Conservation (phyloP, 257 asterid genomes). For the Coffea canephora region DNA sequence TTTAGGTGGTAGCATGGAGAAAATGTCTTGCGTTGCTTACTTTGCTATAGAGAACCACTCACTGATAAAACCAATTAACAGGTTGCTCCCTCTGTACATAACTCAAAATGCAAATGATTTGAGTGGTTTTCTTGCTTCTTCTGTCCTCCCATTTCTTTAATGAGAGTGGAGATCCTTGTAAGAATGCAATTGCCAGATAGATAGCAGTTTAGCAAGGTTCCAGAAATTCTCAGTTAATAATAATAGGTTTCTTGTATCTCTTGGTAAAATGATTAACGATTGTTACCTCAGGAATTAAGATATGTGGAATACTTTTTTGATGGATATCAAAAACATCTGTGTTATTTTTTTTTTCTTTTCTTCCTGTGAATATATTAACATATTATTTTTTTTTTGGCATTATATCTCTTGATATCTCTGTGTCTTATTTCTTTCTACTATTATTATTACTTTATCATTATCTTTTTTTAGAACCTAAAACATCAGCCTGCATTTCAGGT, state of each 20-base stretch:
- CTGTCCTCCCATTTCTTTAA: not conserved
- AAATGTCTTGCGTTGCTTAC: not conserved
- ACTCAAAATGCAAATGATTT: not conserved
- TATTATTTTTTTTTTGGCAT: too few species aligned
- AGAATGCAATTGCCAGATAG: not conserved
- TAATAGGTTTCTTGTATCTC: not conserved
- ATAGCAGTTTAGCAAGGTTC: not conserved
- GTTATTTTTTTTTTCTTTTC: too few species aligned
- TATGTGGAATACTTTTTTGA: not conserved
- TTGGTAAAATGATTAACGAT: not conserved
- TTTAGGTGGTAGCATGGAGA: not conserved
- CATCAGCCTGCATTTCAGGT: too few species aligned
- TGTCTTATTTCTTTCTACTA: too few species aligned
- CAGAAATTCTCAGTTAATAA: not conserved
- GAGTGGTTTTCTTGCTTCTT: constrained; percentile 4
- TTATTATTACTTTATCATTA: too few species aligned
- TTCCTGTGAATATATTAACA: too few species aligned
- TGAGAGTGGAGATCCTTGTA: not conserved
- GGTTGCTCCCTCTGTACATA: constrained; percentile 1
- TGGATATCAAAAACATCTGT: not conserved
- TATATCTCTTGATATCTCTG: too few species aligned
- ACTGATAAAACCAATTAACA: not conserved
- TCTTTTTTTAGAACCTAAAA: too few species aligned
- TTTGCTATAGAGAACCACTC: not conserved
- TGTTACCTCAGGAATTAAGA: not conserved